Conservation (phyloP, 2,329 filamentous ascomycete species). For the Lachnellula cervina region DNA sequence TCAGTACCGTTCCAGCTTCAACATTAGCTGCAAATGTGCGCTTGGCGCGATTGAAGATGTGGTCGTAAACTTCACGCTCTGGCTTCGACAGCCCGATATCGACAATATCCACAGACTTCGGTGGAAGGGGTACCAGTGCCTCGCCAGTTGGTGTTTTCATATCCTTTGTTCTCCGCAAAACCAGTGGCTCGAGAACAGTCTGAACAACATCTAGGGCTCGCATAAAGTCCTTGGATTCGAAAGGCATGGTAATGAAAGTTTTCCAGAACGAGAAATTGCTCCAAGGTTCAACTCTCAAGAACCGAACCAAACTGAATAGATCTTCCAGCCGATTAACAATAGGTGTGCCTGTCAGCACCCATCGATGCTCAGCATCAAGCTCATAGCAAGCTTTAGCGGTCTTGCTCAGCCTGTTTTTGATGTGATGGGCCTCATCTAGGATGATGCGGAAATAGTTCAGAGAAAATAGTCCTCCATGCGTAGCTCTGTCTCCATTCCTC, state of each 20-base stretch:
- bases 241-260: slow-evolving; percentile 95
- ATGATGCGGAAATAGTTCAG: slow-evolving; percentile 93
- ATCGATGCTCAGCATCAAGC: slow-evolving; percentile 76
- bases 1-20: slow-evolving; percentile 87
- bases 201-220: slow-evolving; percentile 94
- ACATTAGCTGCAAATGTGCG: slow-evolving; percentile 80
- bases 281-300: slow-evolving; percentile 94
- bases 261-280: slow-evolving; percentile 99
- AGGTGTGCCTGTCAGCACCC: slow-evolving; percentile 90
- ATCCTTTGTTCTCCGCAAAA: slow-evolving; percentile 90
- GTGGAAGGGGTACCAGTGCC: slow-evolving; percentile 74
- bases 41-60: slow-evolving; percentile 80
- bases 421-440: slow-evolving; percentile 89
- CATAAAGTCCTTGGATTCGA: slow-evolving; percentile 92
- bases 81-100: slow-evolving; percentile 78
- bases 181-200: slow-evolving; percentile 91
- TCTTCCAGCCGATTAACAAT: slow-evolving; percentile 96
- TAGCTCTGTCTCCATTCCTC: slow-evolving; percentile 60
- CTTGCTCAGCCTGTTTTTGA: slow-evolving; percentile 87
- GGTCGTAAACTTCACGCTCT: slow-evolving; percentile 88
- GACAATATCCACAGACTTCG: slow-evolving; percentile 78
- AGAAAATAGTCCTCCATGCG: slow-evolving; percentile 75
- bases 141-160: slow-evolving; percentile 93
- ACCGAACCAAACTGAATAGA: slow-evolving; percentile 86
- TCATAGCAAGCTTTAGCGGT: slow-evolving; percentile 95